Conservation (phyloP, 192 early-diverging fungal species). For the Glomus cerebriforme region DNA sequence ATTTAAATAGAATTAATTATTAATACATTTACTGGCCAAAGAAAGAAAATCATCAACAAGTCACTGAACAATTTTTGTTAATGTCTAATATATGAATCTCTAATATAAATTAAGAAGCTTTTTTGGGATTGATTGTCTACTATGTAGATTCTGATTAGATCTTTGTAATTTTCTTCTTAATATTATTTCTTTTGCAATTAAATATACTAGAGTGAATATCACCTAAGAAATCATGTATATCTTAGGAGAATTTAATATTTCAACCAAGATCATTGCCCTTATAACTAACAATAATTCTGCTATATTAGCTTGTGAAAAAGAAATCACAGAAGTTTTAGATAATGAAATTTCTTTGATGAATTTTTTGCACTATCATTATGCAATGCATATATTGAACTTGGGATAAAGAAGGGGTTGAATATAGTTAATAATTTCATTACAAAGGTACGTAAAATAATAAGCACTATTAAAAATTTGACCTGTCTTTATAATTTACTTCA, state of each 20-base stretch:
- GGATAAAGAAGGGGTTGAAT: background rate
- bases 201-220: background rate
- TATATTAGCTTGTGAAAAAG: background rate
- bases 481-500: background rate
- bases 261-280: background rate
- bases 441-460: slow-evolving; percentile 2
- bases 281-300: slow-evolving; percentile 14
- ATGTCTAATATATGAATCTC: slow-evolving; percentile 22
- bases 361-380: slow-evolving; percentile 9
- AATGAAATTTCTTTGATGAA: background rate
- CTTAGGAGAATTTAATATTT: background rate
- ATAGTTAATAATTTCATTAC: background rate
- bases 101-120: background rate
- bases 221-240: background rate
- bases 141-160: slow-evolving; percentile 1
- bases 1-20: too few relatives aligned
- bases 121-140: slow-evolving; percentile 2
- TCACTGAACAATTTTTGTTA: background rate
- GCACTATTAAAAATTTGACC: background rate
- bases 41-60: background rate
- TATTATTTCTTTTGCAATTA: background rate
- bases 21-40: background rate
- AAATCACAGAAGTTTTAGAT: background rate
- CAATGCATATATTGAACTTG: background rate
- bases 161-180: background rate